phyloP scores from a whole-genome alignment of 495 filamentous ascomycete genomes.

The Hyaloscypha finlandica region DNA sequence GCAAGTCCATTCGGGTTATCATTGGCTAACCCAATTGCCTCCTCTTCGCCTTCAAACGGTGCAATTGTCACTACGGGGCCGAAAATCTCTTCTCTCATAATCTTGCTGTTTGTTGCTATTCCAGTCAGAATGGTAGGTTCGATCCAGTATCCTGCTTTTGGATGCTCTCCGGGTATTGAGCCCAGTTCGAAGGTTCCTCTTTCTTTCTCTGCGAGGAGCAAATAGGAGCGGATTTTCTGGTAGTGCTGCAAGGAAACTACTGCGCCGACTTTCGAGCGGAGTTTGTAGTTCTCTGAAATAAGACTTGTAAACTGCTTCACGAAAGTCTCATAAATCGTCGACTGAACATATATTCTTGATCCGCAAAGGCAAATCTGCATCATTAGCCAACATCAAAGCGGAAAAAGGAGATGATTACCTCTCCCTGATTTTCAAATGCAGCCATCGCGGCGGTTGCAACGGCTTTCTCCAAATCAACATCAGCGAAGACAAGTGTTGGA shows the following conservation, averaged over 20 bases:
- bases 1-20: constrained; percentile 76
- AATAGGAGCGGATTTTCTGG: constrained; percentile 9
- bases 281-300: constrained; percentile 7
- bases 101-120: constrained; percentile 2
- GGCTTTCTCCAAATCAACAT: constrained; percentile 50
- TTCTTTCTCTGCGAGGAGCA: constrained; percentile 8
- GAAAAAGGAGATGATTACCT: background rate
- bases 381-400: background rate
- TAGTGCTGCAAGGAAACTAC: constrained; percentile 16
- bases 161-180: background rate
- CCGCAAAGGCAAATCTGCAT: constrained; percentile 9
- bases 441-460: constrained; percentile 51
- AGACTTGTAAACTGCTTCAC: background rate
- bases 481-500: constrained; percentile 54
- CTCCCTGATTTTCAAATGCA: constrained; percentile 41
- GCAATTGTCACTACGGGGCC: constrained; percentile 54
- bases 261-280: constrained; percentile 1
- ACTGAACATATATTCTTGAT: constrained; percentile 14
- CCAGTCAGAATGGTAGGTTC: constrained; percentile 4
- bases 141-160: constrained; percentile 8
- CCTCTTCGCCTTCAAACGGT: constrained; percentile 59
- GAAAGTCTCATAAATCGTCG: constrained; percentile 5
- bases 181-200: constrained; percentile 4
- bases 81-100: constrained; percentile 53
- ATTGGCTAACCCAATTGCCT: constrained; percentile 77